A percentile compares a stretch with the other conserved stretches of the same genome.
phyloP scores from a whole-genome alignment of 768 basidiomycete species.

The Kondoa subrosea region DNA sequence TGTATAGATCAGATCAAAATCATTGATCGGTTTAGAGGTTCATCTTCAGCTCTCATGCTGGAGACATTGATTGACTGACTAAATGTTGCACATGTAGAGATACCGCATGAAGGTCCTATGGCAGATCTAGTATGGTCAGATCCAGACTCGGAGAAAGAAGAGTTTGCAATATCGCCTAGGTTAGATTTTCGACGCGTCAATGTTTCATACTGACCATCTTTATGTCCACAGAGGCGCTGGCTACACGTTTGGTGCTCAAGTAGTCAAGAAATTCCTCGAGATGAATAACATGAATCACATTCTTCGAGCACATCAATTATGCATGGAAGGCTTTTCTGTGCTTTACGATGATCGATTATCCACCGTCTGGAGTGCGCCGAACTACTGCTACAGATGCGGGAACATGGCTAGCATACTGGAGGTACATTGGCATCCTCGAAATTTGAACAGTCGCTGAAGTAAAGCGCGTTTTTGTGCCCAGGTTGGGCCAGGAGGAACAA shows the following conservation, averaged over 20 bases:
- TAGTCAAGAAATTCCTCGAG: constrained; percentile 92
- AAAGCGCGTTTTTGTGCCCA: constrained; percentile 93
- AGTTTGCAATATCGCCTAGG: constrained; percentile 97
- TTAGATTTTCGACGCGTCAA: no score
- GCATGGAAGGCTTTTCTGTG: constrained; percentile 99
- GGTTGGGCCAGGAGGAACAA: constrained; percentile 66
- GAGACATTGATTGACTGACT: constrained; percentile 27
- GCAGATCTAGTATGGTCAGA: constrained; percentile 99
- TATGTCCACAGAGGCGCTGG: constrained; percentile 64
- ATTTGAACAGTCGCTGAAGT: constrained; percentile 74
- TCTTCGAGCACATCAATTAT: constrained; percentile 91
- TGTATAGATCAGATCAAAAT: constrained; percentile 99
- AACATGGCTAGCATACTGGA: constrained; percentile 93
- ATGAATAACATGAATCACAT: constrained; percentile 95
- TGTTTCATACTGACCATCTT: constrained; percentile 6
- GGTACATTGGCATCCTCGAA: constrained; percentile 18
- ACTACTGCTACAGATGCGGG: constrained; percentile 96
- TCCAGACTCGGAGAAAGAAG: constrained; percentile 97
- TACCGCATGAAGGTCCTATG: constrained; percentile 98
- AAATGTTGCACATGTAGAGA: constrained; percentile 54
- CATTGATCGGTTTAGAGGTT: constrained; percentile 92
- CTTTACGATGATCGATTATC: constrained; percentile 87
- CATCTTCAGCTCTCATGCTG: not conserved
- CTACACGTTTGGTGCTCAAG: constrained; percentile 94
- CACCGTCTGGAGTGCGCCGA: constrained; percentile 97